Percentiles rank a stretch among this genome's conserved stretches.
phyloP scores from a whole-genome alignment of 129 eudicot genomes.

The Oenanthe sinensis region DNA sequence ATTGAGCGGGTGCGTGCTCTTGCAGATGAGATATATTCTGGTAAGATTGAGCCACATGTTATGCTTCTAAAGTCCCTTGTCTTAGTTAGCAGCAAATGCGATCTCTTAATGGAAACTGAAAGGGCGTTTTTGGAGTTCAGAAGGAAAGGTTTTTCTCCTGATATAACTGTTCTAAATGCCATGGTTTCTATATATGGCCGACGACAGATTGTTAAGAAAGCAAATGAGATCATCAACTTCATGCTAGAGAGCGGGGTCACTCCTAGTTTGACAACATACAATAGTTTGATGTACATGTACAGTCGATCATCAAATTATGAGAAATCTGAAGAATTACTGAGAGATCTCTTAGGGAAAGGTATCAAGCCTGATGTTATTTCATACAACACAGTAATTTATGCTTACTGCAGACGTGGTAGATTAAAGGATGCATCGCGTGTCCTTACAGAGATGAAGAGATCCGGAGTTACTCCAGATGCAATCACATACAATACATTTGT shows the following conservation, averaged over 20 bases:
- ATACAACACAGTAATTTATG: constrained; percentile 74
- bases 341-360: constrained; percentile 46
- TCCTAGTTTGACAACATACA: constrained; percentile 76
- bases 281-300: constrained; percentile 79
- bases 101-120: constrained; percentile 59
- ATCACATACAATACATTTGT: constrained; percentile 74
- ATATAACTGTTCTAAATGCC: constrained; percentile 55
- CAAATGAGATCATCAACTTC: constrained; percentile 49
- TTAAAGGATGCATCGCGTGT: constrained; percentile 76
- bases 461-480: constrained; percentile 54
- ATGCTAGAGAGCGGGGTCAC: constrained; percentile 62
- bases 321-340: constrained; percentile 61
- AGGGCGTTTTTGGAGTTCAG: constrained; percentile 60
- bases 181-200: constrained; percentile 85
- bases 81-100: constrained; percentile 71
- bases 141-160: constrained; percentile 45
- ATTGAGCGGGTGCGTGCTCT: constrained; percentile 49
- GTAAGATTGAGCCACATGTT: constrained; percentile 42
- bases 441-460: constrained; percentile 47
- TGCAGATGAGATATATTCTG: constrained; percentile 58
- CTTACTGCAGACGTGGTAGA: constrained; percentile 63
- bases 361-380: constrained; percentile 72
- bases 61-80: constrained; percentile 66
- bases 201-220: constrained; percentile 60
- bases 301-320: constrained; percentile 56